These are phyloP conservation scores for Ophiostoma triangulosporum DNA, from an alignment of 2,329 filamentous ascomycete genomes.

Conservation along the genomic window DNA sequence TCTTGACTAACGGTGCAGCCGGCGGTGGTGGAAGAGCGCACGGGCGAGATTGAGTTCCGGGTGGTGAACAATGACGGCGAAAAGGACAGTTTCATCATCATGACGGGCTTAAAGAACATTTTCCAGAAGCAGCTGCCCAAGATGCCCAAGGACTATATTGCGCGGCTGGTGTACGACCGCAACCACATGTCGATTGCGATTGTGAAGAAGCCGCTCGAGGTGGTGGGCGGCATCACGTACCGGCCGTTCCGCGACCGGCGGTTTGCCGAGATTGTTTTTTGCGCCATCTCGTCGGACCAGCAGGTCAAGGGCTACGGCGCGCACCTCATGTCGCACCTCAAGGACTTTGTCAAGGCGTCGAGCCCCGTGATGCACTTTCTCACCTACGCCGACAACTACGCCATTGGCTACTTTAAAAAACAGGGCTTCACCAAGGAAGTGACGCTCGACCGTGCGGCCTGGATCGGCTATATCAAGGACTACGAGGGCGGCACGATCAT, in stretches of 20 bases:
- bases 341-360: constrained; percentile 95
- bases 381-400: constrained; percentile 97
- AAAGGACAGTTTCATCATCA: constrained; percentile 78
- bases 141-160: constrained; percentile 99
- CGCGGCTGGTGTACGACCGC: constrained; percentile 89
- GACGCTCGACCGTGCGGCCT: constrained; percentile 73
- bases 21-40: constrained; percentile 84
- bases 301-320: constrained; percentile 98
- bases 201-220: constrained; percentile 88
- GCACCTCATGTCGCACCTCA: constrained; percentile 94
- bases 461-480: constrained; percentile 99
- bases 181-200: constrained; percentile 95
- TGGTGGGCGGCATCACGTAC: constrained; percentile 95
- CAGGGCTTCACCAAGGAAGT: constrained; percentile 99
- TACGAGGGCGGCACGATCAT: constrained; percentile 98
- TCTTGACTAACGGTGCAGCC: constrained; percentile 30
- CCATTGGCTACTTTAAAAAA: constrained; percentile 98
- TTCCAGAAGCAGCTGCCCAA: constrained; percentile 98
- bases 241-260: constrained; percentile 81
- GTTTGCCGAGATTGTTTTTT: constrained; percentile 98
- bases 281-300: constrained; percentile 92
- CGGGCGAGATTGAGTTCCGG: constrained; percentile 88
- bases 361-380: constrained; percentile 97
- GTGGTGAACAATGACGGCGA: constrained; percentile 95
- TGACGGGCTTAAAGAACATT: constrained; percentile 92